Conservation (phyloP, 2,329 filamentous ascomycete genomes). For the Phialocephala subalpina region DNA sequence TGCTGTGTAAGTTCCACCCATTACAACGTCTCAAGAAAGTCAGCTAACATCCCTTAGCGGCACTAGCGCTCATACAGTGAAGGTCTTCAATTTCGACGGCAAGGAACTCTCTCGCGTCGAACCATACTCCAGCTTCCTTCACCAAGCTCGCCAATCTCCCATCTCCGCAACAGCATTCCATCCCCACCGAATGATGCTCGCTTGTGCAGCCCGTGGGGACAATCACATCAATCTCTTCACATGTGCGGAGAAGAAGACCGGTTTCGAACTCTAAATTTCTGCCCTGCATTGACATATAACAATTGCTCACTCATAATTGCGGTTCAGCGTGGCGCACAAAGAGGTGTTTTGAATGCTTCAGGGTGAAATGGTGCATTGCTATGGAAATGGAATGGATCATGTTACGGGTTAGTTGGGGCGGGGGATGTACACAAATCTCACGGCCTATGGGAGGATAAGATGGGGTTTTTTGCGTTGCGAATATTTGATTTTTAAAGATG, state of each 20-base stretch:
- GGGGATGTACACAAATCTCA: not conserved
- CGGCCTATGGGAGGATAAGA: constrained; percentile 5
- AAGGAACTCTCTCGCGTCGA: constrained; percentile 83
- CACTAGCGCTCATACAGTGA: constrained; percentile 86
- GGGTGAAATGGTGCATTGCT: not conserved
- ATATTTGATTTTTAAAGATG: not conserved
- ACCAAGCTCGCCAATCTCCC: constrained; percentile 80
- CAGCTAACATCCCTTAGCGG: constrained; percentile 64
- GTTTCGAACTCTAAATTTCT: constrained; percentile 12
- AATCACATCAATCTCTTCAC: constrained; percentile 90
- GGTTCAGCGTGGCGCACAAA: constrained; percentile 4
- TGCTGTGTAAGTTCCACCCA: constrained; percentile 74
- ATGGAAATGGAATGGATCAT: constrained; percentile 6
- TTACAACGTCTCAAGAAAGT: constrained; percentile 9
- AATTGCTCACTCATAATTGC: not conserved
- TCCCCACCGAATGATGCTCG: constrained; percentile 90
- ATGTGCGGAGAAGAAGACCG: constrained; percentile 61
- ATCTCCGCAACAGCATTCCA: constrained; percentile 94
- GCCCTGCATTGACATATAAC: not conserved
- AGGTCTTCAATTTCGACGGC: constrained; percentile 90
- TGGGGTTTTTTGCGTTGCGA: not conserved
- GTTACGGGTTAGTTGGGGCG: not conserved
- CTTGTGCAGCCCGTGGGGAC: constrained; percentile 85
- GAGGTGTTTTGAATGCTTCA: constrained; percentile 7
- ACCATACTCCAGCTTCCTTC: constrained; percentile 88